Evolutionary conservation across 2,329 filamentous ascomycete species (phyloP).

Genomic region (Alternaria viburni): DNA sequence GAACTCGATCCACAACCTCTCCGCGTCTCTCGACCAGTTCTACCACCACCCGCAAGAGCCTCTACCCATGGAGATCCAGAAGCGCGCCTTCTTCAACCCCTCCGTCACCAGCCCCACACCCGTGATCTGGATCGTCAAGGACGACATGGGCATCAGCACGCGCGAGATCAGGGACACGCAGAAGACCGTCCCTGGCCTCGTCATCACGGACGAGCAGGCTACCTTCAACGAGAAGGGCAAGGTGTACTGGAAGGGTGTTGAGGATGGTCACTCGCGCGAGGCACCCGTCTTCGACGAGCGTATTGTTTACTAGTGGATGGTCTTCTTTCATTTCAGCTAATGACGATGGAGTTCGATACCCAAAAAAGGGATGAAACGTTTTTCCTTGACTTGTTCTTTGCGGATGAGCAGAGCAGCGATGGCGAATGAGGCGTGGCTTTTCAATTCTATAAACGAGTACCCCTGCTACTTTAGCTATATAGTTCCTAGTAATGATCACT

Average conservation of each 20-base stretch:
- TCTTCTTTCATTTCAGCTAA: background rate
- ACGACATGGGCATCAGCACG: slow-evolving; percentile 52
- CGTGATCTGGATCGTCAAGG: slow-evolving; percentile 54
- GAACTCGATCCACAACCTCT: slow-evolving; percentile 38
- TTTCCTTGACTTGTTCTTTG: background rate
- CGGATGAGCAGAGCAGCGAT: background rate
- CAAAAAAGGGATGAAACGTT: background rate
- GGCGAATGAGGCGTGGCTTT: background rate
- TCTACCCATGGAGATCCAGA: slow-evolving; percentile 43
- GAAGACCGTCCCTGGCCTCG: slow-evolving; percentile 45
- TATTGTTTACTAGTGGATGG: slow-evolving; percentile 39
- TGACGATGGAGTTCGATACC: slow-evolving; percentile 1
- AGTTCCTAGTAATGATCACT: background rate
- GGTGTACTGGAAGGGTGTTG: slow-evolving; percentile 50
- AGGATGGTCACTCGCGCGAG: slow-evolving; percentile 49
- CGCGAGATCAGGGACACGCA: slow-evolving; percentile 52
- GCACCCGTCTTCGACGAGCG: slow-evolving; percentile 52
- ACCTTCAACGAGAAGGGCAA: slow-evolving; percentile 54
- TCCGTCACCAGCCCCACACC: slow-evolving; percentile 53
- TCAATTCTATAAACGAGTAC: background rate
- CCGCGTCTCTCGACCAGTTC: slow-evolving; percentile 40
- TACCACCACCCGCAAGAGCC: slow-evolving; percentile 41
- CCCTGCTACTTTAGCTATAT: background rate
- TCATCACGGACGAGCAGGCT: slow-evolving; percentile 55
- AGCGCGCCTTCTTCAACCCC: slow-evolving; percentile 54